phyloP scores from a whole-genome alignment of 2,329 filamentous ascomycete genomes.

The Pestalotiopsis sp. region DNA sequence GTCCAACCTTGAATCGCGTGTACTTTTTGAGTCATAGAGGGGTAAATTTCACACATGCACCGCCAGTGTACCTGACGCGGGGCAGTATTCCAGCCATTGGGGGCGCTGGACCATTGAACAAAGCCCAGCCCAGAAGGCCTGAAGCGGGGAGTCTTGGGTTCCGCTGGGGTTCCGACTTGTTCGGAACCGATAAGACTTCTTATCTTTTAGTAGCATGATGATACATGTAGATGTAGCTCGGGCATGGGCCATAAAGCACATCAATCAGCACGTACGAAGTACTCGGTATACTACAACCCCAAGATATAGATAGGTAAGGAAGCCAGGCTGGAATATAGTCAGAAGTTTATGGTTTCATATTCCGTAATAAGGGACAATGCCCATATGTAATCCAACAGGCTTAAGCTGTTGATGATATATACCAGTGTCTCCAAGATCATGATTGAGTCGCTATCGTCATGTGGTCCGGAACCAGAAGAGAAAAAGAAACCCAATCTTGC shows the following conservation, averaged over 20 bases:
- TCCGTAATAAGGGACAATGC: no score
- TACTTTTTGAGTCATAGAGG: conserved; percentile 12
- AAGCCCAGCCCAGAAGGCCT: background rate
- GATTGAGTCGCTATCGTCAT: background rate
- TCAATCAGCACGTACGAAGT: no score
- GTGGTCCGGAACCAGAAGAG: background rate
- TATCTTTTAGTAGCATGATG: no score
- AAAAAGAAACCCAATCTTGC: background rate
- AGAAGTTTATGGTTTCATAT: no score
- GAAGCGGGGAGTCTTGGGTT: background rate
- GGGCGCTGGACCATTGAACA: background rate
- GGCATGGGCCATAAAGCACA: no score
- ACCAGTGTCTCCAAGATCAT: background rate
- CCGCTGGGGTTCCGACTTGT: background rate
- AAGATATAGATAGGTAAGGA: no score
- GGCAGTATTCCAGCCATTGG: background rate
- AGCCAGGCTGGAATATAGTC: no score
- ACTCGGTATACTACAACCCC: no score
- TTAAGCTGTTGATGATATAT: background rate
- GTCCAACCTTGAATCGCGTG: background rate
- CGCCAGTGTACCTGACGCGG: background rate
- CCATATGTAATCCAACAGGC: background rate
- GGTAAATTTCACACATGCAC: conserved; percentile 8
- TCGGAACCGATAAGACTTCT: no score
- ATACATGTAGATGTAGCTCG: no score